Conservation (phyloP, 179 eudicot genomes). For the Carnegiea gigantea region DNA sequence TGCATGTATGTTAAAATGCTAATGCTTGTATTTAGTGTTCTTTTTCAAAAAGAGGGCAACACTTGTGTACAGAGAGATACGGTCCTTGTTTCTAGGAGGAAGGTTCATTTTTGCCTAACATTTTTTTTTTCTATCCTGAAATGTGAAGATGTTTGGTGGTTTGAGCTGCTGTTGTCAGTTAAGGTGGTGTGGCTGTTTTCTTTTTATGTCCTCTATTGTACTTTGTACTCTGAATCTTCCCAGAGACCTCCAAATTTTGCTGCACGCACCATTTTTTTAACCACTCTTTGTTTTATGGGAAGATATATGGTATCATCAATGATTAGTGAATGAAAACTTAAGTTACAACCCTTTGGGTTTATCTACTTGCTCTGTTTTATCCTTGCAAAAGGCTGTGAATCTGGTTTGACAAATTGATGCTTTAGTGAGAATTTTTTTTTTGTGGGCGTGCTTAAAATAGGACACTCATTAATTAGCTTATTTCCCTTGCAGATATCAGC, state of each 20-base stretch:
- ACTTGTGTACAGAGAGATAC: background rate
- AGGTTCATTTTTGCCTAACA: background rate
- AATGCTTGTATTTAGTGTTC: background rate
- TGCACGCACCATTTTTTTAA: background rate
- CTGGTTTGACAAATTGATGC: background rate
- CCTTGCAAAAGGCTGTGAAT: background rate
- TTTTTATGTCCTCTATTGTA: background rate
- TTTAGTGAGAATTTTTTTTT: background rate
- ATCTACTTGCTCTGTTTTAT: background rate
- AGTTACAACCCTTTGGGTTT: background rate
- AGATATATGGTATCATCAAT: background rate
- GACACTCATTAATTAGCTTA: background rate
- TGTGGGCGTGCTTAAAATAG: background rate
- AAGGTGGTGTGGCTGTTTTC: background rate
- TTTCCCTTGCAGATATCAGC: constrained; percentile 68
- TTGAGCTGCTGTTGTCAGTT: background rate
- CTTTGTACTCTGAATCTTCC: background rate
- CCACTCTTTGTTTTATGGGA: background rate
- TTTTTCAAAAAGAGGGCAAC: background rate
- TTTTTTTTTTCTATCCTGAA: background rate
- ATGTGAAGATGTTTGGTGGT: background rate
- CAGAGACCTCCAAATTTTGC: background rate
- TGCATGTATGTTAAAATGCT: background rate
- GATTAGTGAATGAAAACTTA: too few species aligned
- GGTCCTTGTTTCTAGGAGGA: background rate